Conservation (phyloP, 164 flowering plant genomes). For the Aristolochia californica region DNA sequence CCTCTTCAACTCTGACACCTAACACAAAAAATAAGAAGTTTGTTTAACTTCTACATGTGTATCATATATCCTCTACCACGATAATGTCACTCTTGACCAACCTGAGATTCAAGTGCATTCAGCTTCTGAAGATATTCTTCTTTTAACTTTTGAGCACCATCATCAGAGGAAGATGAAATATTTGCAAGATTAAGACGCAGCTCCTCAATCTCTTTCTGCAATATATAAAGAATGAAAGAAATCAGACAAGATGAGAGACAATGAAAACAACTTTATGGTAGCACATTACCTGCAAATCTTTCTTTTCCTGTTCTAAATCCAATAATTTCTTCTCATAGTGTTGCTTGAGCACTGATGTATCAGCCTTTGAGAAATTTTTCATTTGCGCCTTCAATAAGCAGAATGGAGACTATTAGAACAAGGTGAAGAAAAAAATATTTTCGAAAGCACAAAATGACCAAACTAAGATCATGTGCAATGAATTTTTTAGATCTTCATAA, state of each 20-base stretch:
- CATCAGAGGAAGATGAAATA: constrained; percentile 73
- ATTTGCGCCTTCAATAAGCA: constrained; percentile 72
- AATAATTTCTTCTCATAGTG: constrained; percentile 93
- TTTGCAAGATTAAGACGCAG: constrained; percentile 50
- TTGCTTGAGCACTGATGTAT: constrained; percentile 74
- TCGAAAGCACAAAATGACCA: too few species aligned
- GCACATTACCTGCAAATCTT: constrained; percentile 44
- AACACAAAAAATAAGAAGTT: constrained; percentile 1
- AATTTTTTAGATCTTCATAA: background rate
- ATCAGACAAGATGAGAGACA: background rate
- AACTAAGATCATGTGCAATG: background rate
- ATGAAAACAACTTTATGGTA: background rate
- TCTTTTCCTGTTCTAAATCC: constrained; percentile 85
- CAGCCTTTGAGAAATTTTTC: constrained; percentile 56
- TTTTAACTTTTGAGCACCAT: constrained; percentile 80
- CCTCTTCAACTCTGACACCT: constrained; percentile 92
- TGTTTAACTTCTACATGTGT: too few species aligned
- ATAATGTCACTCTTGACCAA: constrained; percentile 10
- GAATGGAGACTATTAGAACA: background rate
- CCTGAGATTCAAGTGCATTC: constrained; percentile 84
- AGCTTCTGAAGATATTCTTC: constrained; percentile 87
- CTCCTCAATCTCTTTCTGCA: constrained; percentile 86
- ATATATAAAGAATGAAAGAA: background rate
- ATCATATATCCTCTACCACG: too few species aligned
- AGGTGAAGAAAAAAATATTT: background rate